Base-by-base conservation (phyloP, 176 grass and related monocot species). In the Zoysia japonica region DNA sequence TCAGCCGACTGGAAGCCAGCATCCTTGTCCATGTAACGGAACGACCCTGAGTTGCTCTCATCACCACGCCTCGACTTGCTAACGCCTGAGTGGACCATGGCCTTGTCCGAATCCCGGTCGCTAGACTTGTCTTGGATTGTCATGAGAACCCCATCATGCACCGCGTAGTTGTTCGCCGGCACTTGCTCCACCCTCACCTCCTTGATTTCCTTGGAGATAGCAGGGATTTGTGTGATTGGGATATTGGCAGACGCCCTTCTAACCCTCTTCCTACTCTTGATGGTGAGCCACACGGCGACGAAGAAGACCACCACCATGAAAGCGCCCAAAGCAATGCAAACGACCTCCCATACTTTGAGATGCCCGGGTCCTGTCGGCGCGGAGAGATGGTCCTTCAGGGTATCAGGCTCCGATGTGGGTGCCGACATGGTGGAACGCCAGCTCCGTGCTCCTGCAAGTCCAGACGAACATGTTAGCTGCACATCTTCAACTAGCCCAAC, bases 311-410 rank as follows among this genome's bases (percentile, higher is more conserved):
- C 71, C 79, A 95, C 47, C 76, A 93, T 95, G 82, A 89, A 95
- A 39, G 66, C 89, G 14, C 86, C 92, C 78, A 99, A 76, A 75
- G 82, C 74, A 71, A 99, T 89, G 61, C 90, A 87, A 57, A 99
- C 79, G 62, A 95, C 81, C 77, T 95, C 86, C 96, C 96, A 99
- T 93, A 99, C 50, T 90, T 99, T 93, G 72, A 99, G 92, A 67
- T 93, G 92, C 65, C 89, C 83, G 56, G 93, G 83, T 56, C 89
- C 89, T 41, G 96, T 91, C 61, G 84, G 87, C 56, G 62, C 47
- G 9, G 90, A 95, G 80, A 99, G 83, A 76, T 95, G 83, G 68
- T 93, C 88, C 78, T 93, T 90, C 78, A 99, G 78, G 71, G 86
- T 89, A 5, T 80, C 87, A 5, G 93, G 75, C 38, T 90, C 85